Evolutionary conservation across 2,329 filamentous ascomycete species (phyloP), one percentile per base, ranked within the genome.

Genomic region (Apiospora marii): DNA sequence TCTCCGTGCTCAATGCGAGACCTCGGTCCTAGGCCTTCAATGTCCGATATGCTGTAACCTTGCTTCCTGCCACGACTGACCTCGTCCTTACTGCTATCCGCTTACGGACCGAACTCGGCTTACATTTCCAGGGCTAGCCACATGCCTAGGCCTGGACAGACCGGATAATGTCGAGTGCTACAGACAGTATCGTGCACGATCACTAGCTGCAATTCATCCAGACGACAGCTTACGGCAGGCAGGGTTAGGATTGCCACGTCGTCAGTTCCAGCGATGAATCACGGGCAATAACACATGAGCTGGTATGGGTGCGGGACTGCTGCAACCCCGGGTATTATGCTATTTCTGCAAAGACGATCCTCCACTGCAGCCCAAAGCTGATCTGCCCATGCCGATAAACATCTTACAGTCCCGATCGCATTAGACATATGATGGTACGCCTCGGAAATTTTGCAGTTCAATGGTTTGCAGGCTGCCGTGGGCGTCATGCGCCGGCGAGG

Each of bases 61-160:
- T 41, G 37, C 37, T 41, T 10, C 37, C 27, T 58, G 16, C 24
- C 49, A 53, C 14, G 16, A 48, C 48, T 10, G 37, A 10, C 37
- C 37, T 41, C 37, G 22, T 58, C 16, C 53, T 61, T 30, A 22
- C 53, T 22, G 16, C 16, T n/a, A 37, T 19, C 53, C 30, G 22
- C 53, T 30, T 61, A 61, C 30, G 53, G 53, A 61, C 53, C 53
- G 53, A 61, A 37, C 27, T 22, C 53, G 30, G 53, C 53, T 61
- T 37, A 0, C 16, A 37, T 30, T 37, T 37, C 1, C 30, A 37
- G 30, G 16, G 53, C 30, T 61, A 34, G 37, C 37, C 10, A 41
- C 37, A 41, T 41, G 6, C 37, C 37, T 41, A 41, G 37, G 10
- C 24, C 27, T 34, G 16, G 27, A 10, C 51, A 34, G 51, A 27